These are phyloP conservation scores for Mucor lusitanicus DNA, from an alignment of 371 early-diverging fungal genomes.

Conservation along the genomic window DNA sequence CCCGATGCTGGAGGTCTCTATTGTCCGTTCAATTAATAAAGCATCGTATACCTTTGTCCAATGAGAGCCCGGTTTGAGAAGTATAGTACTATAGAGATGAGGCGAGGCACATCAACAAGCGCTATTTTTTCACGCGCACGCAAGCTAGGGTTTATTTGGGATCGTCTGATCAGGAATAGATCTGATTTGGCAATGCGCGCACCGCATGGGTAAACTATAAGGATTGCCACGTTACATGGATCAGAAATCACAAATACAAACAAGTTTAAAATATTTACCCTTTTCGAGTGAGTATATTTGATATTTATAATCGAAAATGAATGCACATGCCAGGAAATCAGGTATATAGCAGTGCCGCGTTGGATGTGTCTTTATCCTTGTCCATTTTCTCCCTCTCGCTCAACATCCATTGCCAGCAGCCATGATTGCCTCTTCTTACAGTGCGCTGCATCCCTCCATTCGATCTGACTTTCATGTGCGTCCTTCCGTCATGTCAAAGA, in stretches of 20 bases:
- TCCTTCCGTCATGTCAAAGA: constrained; percentile 1
- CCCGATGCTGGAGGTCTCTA: constrained; percentile 17
- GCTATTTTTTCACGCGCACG: too few relatives aligned
- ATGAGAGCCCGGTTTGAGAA: too few relatives aligned
- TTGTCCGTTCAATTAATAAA: constrained; percentile 23
- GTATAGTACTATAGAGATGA: background rate
- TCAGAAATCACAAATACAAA: background rate
- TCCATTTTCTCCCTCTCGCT: background rate
- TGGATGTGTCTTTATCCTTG: too few relatives aligned
- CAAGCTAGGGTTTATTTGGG: background rate
- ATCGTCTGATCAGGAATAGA: background rate
- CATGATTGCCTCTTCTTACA: constrained; percentile 2
- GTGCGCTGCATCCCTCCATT: background rate
- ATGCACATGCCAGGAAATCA: background rate
- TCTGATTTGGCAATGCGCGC: background rate
- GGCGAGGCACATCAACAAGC: background rate
- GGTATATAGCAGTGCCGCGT: too few relatives aligned
- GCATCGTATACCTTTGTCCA: background rate
- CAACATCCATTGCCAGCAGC: too few relatives aligned
- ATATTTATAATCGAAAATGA: background rate
- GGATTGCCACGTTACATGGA: background rate
- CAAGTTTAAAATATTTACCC: constrained; percentile 1
- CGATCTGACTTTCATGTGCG: background rate
- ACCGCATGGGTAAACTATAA: background rate
- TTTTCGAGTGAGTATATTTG: background rate